phyloP scores from a whole-genome alignment of 345 rosid species.

The Combretum micranthum region DNA sequence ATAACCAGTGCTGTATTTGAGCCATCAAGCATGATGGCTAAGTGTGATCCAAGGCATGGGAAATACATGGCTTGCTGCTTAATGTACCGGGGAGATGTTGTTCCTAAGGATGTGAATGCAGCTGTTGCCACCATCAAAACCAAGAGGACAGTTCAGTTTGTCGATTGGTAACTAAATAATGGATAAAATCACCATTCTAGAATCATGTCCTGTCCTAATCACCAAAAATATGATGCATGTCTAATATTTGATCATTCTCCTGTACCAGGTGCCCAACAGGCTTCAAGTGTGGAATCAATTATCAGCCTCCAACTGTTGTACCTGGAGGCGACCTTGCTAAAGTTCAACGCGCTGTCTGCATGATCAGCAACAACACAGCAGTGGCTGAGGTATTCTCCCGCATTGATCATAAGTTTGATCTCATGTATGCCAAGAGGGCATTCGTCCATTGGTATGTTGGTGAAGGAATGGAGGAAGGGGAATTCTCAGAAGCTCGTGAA shows the following conservation, averaged over 20 bases:
- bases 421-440: constrained; percentile 33
- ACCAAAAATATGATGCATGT: no score
- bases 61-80: constrained; percentile 34
- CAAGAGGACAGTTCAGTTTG: no score
- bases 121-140: constrained; percentile 17
- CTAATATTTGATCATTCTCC: no score
- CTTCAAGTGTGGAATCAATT: constrained; percentile 32
- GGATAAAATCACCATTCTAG: no score
- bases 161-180: constrained; percentile 20
- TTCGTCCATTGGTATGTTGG: constrained; percentile 36
- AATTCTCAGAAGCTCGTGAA: constrained; percentile 30
- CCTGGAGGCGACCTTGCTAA: constrained; percentile 34
- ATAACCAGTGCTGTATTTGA: constrained; percentile 33
- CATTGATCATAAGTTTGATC: constrained; percentile 29
- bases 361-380: constrained; percentile 37
- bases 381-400: constrained; percentile 35
- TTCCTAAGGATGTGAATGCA: constrained; percentile 34
- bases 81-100: constrained; percentile 37
- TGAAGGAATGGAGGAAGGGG: constrained; percentile 38
- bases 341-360: constrained; percentile 34
- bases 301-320: constrained; percentile 27
- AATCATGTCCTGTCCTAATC: no score
- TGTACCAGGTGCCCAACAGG: constrained; percentile 29
- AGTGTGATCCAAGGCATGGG: constrained; percentile 17
- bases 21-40: constrained; percentile 25